Percentiles rank a stretch among this genome's conserved stretches.
These are phyloP conservation scores for Penicillium manginii DNA, from an alignment of 495 filamentous ascomycete species.

Conservation along the genomic window DNA sequence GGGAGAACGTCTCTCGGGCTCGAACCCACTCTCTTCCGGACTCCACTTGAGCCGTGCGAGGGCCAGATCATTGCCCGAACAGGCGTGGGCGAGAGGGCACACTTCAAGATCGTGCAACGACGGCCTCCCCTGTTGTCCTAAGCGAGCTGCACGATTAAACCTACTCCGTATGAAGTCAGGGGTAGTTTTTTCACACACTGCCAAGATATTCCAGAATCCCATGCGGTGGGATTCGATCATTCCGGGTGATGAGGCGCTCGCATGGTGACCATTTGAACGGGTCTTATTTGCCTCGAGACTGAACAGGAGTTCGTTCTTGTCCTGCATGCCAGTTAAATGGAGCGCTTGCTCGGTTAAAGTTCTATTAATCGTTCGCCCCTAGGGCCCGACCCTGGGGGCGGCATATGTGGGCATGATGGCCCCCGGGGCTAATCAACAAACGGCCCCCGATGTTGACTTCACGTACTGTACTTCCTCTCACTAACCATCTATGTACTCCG, in stretches of 20 bases:
- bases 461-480: neutral
- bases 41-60: slow-evolving; percentile 5
- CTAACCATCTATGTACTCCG: no score
- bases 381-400: no score
- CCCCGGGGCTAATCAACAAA: neutral
- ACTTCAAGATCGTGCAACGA: neutral
- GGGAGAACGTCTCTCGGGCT: slow-evolving; percentile 3
- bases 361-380: neutral
- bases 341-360: neutral
- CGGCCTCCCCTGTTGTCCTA: neutral
- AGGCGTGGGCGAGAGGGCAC: neutral
- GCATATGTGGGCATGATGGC: no score
- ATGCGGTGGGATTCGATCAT: neutral
- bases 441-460: neutral
- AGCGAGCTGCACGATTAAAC: neutral
- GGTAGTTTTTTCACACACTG: neutral
- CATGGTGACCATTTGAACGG: neutral
- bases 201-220: slow-evolving; percentile 8
- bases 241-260: neutral
- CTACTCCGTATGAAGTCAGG: no score
- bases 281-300: neutral
- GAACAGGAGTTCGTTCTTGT: neutral
- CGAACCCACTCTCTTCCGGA: neutral
- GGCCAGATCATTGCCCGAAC: neutral
- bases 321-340: neutral